Conservation (phyloP, 2,329 filamentous ascomycete genomes). For the Phyllosticta ampelicida region DNA sequence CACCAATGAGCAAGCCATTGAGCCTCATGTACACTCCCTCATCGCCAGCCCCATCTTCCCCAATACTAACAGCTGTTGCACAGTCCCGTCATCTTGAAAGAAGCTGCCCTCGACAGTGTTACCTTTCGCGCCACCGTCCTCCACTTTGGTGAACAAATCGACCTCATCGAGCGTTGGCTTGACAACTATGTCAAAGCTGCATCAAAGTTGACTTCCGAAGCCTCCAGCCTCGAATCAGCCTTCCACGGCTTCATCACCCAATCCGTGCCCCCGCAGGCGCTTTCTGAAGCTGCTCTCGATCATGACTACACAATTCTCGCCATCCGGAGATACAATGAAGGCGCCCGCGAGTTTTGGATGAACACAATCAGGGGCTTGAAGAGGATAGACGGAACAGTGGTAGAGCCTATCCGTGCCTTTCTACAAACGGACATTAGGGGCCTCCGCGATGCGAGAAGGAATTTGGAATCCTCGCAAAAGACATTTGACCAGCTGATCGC, state of each 20-base stretch:
- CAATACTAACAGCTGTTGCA: slow-evolving; percentile 7
- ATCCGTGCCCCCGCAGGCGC: slow-evolving; percentile 59
- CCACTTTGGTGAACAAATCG: slow-evolving; percentile 86
- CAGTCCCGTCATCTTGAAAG: slow-evolving; percentile 76
- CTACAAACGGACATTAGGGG: slow-evolving; percentile 66
- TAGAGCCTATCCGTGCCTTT: slow-evolving; percentile 74
- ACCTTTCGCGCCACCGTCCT: slow-evolving; percentile 81
- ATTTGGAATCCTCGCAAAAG: slow-evolving; percentile 70
- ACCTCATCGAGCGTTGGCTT: slow-evolving; percentile 86
- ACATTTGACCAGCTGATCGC: slow-evolving; percentile 71
- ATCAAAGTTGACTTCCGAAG: slow-evolving; percentile 51
- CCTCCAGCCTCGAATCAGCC: slow-evolving; percentile 65
- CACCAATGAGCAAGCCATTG: slow-evolving; percentile 31
- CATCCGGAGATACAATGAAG: slow-evolving; percentile 74
- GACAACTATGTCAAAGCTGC: slow-evolving; percentile 57
- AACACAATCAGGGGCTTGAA: slow-evolving; percentile 63
- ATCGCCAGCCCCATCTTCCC: not conserved
- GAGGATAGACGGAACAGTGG: slow-evolving; percentile 63
- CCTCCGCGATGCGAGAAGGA: slow-evolving; percentile 74
- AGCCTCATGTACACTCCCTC: slow-evolving; percentile 29
- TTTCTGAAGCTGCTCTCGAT: slow-evolving; percentile 78
- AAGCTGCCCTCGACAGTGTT: slow-evolving; percentile 92
- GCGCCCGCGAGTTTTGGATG: slow-evolving; percentile 78
- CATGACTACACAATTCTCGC: slow-evolving; percentile 90
- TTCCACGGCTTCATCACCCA: slow-evolving; percentile 68